Percentiles rank a stretch among this genome's conserved stretches.
These are phyloP conservation scores for Populus hybrid DNA, from an alignment of 441 rosid genomes.

Conservation along the genomic window DNA sequence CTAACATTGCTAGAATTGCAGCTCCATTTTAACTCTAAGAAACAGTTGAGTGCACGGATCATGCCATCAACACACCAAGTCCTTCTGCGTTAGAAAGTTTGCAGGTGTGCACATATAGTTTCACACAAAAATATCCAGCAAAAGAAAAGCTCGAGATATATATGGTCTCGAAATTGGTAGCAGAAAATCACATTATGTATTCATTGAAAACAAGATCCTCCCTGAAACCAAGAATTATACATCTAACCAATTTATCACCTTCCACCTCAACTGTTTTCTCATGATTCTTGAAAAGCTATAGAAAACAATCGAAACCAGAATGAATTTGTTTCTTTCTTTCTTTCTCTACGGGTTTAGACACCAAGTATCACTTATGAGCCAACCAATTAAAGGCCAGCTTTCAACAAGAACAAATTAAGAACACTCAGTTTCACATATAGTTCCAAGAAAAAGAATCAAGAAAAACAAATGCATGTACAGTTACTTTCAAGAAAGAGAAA, in stretches of 20 bases:
- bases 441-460: not conserved
- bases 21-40: not conserved
- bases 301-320: not conserved
- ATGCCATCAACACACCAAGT: not conserved
- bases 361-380: not conserved
- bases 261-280: conserved; percentile 8
- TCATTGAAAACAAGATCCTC: not conserved
- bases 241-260: not conserved
- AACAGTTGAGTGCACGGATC: not conserved
- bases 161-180: not conserved
- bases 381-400: not conserved
- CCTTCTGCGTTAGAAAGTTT: not conserved
- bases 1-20: not conserved
- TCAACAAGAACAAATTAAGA: not conserved
- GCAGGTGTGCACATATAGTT: too few relatives aligned
- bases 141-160: not conserved
- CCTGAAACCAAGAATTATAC: conserved; percentile 1
- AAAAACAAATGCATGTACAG: not conserved
- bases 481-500: not conserved
- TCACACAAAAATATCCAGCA: not conserved
- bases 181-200: not conserved
- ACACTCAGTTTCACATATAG: not conserved
- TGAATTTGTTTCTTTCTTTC: not conserved
- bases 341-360: not conserved
- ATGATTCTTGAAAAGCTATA: not conserved